Evolutionary conservation across 139 green algal genomes (phyloP), one percentile per base, ranked within the genome.

Genomic region (Spirogloea muscicola): DNA sequence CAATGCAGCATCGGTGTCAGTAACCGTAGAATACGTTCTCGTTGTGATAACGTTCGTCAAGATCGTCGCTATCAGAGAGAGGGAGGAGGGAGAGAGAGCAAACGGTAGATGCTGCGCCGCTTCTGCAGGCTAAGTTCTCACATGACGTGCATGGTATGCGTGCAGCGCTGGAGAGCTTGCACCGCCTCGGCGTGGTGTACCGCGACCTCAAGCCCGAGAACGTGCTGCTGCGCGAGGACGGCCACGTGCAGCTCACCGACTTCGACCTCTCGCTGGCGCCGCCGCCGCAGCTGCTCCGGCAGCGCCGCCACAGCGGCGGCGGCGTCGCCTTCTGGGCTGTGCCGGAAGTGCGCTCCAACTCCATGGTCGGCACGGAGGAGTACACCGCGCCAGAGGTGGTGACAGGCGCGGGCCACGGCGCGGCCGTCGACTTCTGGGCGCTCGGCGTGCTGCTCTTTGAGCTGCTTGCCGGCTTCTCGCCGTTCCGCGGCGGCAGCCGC

Each of bases 171-270:
- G n/a, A n/a, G n/a, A n/a, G n/a, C n/a, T n/a, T n/a, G n/a, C n/a
- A n/a, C n/a, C 43, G 43, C 43, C 5, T 49, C 65, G 67, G 67
- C 44, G 94, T 92, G 72, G 86, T 98, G 49, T 98, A 98, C 83
- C 81, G 93, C 5, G 95, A 99, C 82, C 87, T 99, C n/a, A 99
- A 99, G 88, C 94, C 94, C 1, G 94, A 99, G 86, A 99, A 99
- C 86, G 95, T 99, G 72, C 83, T 99, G 64, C 79, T 99, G 3
- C 34, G 52, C n/a, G 68, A 81, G 37, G 85, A 80, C 29, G 94
- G 95, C 33, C 94, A 99, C 86, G 84, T 96, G 68, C 86, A 94
- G 82, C 84, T 99, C 36, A 98, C 92, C 13, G 94, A 99, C 79
- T 99, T 99, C 74, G 94, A 99, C 83, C 89, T 99, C 25, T 79